These are phyloP conservation scores for Penicillium sp. DNA, from an alignment of 2,329 filamentous ascomycete genomes.

Conservation along the genomic window DNA sequence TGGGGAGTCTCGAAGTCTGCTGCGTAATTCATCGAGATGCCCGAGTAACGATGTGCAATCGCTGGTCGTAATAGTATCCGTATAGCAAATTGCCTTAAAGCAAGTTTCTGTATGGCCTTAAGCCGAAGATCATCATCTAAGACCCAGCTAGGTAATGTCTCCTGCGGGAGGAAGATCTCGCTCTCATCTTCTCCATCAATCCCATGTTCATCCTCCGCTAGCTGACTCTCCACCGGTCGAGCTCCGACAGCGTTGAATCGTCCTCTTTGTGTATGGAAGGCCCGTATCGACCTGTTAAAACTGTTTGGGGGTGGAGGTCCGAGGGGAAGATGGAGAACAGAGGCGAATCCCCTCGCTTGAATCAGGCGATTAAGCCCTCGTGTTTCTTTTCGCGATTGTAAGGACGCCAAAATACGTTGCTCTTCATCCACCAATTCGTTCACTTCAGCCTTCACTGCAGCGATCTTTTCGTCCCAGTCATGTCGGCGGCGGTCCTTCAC, in stretches of 20 bases:
- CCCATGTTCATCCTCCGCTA: slow-evolving; percentile 11
- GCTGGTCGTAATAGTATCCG: slow-evolving; percentile 40
- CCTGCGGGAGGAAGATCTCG: slow-evolving; percentile 21
- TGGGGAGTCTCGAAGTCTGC: slow-evolving; percentile 30
- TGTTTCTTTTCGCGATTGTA: slow-evolving; percentile 28
- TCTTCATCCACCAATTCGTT: slow-evolving; percentile 42
- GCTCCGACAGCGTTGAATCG: slow-evolving; percentile 5
- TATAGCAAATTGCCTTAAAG: slow-evolving; percentile 41
- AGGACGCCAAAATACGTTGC: slow-evolving; percentile 33
- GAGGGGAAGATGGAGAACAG: slow-evolving; percentile 14
- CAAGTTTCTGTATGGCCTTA: slow-evolving; percentile 42
- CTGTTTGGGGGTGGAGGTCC: slow-evolving; percentile 10
- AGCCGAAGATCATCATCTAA: slow-evolving; percentile 30
- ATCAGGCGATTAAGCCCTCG: slow-evolving; percentile 20
- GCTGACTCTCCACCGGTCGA: slow-evolving; percentile 8
- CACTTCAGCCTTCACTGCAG: slow-evolving; percentile 44
- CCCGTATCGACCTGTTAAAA: slow-evolving; percentile 16
- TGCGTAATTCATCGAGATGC: slow-evolving; percentile 33
- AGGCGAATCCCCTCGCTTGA: slow-evolving; percentile 29
- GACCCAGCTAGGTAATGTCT: slow-evolving; percentile 30
- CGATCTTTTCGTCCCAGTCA: slow-evolving; percentile 45
- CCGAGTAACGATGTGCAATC: slow-evolving; percentile 41
- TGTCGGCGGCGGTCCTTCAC: slow-evolving; percentile 41
- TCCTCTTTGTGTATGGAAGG: slow-evolving; percentile 20
- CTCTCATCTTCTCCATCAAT: slow-evolving; percentile 19